Evolutionary conservation across 1,139 yeast species (phyloP).

Genomic region (Saccharomyces hybrid): DNA sequence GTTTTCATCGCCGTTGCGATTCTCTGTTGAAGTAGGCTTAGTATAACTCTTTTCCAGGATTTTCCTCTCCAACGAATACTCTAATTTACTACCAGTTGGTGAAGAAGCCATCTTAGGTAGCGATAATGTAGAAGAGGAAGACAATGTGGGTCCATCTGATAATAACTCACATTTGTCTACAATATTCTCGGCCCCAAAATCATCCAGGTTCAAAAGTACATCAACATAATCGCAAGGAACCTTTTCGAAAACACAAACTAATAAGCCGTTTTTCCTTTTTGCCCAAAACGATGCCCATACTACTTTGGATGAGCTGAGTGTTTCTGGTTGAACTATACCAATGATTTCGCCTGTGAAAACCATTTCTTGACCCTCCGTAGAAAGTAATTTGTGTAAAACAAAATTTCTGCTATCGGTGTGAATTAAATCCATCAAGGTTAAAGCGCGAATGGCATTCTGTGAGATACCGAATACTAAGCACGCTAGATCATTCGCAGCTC

Average conservation of each 20-base stretch:
- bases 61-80: neutral
- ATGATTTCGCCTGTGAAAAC: constrained; percentile 51
- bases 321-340: constrained; percentile 41
- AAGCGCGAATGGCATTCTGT: constrained; percentile 51
- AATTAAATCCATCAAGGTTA: constrained; percentile 67
- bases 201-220: constrained; percentile 37
- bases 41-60: neutral
- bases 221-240: constrained; percentile 77
- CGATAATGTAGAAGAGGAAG: neutral
- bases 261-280: constrained; percentile 57
- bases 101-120: neutral
- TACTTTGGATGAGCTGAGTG: constrained; percentile 36
- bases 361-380: constrained; percentile 34
- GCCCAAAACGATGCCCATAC: constrained; percentile 90
- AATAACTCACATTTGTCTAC: constrained; percentile 18
- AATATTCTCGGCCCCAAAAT: constrained; percentile 20
- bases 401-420: constrained; percentile 69
- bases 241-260: constrained; percentile 83
- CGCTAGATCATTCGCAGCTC: constrained; percentile 85
- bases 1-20: neutral
- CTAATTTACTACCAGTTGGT: neutral
- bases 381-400: constrained; percentile 49
- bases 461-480: constrained; percentile 81
- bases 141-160: constrained; percentile 1
- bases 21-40: neutral